Conservation (phyloP, 2,329 filamentous ascomycete species). For the Cryphonectria radicalis region DNA sequence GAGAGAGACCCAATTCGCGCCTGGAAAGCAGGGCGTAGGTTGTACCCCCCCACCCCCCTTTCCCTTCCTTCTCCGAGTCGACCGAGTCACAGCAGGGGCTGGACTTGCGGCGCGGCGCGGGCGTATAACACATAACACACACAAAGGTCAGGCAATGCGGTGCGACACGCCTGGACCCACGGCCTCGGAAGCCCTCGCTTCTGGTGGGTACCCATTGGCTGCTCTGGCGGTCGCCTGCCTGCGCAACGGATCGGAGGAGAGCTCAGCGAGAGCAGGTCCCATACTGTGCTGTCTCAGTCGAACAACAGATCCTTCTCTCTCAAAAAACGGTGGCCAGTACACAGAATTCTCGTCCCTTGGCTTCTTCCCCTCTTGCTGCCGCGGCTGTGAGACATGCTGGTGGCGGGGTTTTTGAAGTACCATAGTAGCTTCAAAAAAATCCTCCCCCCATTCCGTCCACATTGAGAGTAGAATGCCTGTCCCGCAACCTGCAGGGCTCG, state of each 20-base stretch:
- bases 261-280: background rate
- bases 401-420: background rate
- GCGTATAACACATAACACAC: background rate
- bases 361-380: background rate
- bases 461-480: background rate
- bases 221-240: background rate
- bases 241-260: background rate
- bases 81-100: background rate
- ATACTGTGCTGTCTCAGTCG: background rate
- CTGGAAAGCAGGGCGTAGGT: background rate
- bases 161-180: conserved; percentile 22
- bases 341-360: background rate
- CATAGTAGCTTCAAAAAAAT: background rate
- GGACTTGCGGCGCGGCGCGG: background rate
- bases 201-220: conserved; percentile 22
- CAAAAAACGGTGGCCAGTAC: background rate
- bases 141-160: conserved; percentile 5
- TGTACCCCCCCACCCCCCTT: background rate
- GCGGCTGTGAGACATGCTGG: conserved; percentile 15
- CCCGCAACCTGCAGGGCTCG: background rate
- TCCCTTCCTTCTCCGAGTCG: background rate
- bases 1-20: background rate
- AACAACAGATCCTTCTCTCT: background rate
- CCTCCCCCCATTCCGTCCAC: too few species aligned
- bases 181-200: conserved; percentile 28